phyloP scores from a whole-genome alignment of 345 rosid species.

The Sonneratia alba region DNA sequence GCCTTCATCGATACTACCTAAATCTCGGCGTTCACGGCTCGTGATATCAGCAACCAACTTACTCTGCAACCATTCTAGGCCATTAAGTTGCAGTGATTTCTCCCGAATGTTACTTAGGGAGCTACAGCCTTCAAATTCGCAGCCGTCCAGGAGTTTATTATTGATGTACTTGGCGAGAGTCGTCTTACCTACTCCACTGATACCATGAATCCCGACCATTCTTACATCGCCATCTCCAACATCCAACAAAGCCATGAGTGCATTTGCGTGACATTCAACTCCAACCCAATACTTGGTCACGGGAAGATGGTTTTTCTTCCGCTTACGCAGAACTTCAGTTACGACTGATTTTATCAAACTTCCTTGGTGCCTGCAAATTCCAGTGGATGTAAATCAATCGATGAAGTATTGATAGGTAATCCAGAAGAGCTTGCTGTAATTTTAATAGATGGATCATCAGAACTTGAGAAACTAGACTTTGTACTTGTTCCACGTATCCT shows the following conservation, averaged over 20 bases:
- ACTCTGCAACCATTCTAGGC: background rate
- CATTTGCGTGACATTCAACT: background rate
- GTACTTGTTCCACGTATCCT: too few species aligned
- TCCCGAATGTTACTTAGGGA: conserved; percentile 10
- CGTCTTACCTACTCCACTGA: conserved; percentile 19
- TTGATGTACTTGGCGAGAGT: conserved; percentile 13
- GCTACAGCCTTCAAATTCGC: conserved; percentile 10
- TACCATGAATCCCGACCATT: conserved; percentile 14
- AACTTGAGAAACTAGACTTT: too few species aligned
- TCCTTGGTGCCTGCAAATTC: conserved; percentile 3
- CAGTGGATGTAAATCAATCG: background rate
- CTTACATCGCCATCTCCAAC: background rate
- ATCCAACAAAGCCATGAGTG: background rate
- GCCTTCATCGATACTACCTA: background rate
- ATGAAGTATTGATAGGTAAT: too few species aligned
- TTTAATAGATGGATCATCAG: too few species aligned
- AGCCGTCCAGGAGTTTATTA: background rate
- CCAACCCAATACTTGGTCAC: conserved; percentile 2
- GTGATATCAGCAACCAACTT: background rate
- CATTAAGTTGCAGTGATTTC: background rate
- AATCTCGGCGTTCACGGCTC: background rate
- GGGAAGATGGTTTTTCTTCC: background rate
- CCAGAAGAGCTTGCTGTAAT: background rate
- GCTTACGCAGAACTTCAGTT: background rate
- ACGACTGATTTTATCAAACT: conserved; percentile 4